These are phyloP conservation scores for Artemisia argyi DNA, from an alignment of 129 eudicot genomes.

Conservation along the genomic window DNA sequence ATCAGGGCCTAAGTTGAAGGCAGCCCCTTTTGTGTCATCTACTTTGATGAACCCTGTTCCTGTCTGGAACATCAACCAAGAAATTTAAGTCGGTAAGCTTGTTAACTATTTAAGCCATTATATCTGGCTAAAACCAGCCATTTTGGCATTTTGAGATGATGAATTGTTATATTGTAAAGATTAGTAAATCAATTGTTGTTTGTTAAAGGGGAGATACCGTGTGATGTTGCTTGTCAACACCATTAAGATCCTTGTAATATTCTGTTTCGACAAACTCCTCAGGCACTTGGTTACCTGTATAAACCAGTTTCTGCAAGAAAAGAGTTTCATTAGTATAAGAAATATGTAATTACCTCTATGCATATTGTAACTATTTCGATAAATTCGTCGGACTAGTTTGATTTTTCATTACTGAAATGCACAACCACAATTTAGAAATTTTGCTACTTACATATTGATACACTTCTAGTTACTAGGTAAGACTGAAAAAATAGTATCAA, in stretches of 20 bases:
- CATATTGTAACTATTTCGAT: background rate
- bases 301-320: slow-evolving; percentile 63
- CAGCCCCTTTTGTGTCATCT: slow-evolving; percentile 43
- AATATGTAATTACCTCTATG: background rate
- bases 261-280: slow-evolving; percentile 94
- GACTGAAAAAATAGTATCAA: too few species aligned
- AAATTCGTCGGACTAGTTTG: background rate
- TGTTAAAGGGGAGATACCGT: slow-evolving; percentile 46
- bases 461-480: too few species aligned
- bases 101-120: background rate
- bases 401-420: too few species aligned
- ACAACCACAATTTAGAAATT: too few species aligned
- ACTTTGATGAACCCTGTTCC: slow-evolving; percentile 93
- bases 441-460: too few species aligned
- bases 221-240: slow-evolving; percentile 86
- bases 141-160: background rate
- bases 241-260: slow-evolving; percentile 79
- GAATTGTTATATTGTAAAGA: background rate
- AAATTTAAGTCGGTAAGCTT: slow-evolving; percentile 6
- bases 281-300: slow-evolving; percentile 39
- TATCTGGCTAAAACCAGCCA: background rate
- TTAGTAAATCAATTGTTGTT: background rate
- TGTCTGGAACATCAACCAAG: slow-evolving; percentile 52
- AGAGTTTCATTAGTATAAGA: background rate
- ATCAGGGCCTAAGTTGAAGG: slow-evolving; percentile 51